A percentile compares a stretch with the other conserved stretches of the same genome.
These are phyloP conservation scores for Aspergillus asperescens DNA, from an alignment of 495 filamentous ascomycete species.

Conservation along the genomic window DNA sequence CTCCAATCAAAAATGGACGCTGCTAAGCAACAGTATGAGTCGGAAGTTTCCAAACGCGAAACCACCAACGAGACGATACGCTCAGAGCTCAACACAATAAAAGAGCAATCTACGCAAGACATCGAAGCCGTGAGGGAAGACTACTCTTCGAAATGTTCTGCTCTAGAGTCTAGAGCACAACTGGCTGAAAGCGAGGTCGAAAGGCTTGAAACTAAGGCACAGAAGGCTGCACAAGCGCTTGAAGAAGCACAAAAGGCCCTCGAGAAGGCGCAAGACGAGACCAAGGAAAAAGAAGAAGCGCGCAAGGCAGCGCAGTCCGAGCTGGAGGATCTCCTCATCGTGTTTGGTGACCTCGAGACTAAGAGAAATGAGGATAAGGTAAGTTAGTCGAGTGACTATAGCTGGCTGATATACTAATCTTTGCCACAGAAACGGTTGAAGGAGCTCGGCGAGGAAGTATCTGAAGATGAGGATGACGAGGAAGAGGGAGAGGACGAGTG, in stretches of 20 bases:
- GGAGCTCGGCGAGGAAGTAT: constrained; percentile 65
- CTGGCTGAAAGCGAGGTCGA: constrained; percentile 42
- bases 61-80: constrained; percentile 50
- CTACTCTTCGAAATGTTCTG: constrained; percentile 43
- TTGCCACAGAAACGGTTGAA: constrained; percentile 59
- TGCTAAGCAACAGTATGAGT: constrained; percentile 49
- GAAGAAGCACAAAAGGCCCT: constrained; percentile 20
- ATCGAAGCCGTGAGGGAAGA: constrained; percentile 54
- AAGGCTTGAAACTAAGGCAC: constrained; percentile 19
- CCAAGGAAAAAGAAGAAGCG: constrained; percentile 56
- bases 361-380: constrained; percentile 79
- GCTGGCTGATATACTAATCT: constrained; percentile 24
- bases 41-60: constrained; percentile 53
- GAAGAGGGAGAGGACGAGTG: constrained; percentile 55
- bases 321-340: constrained; percentile 78
- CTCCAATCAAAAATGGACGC: constrained; percentile 55
- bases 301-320: constrained; percentile 61
- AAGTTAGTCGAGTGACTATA: constrained; percentile 21
- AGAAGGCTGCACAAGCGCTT: constrained; percentile 19
- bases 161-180: constrained; percentile 42
- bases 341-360: constrained; percentile 85
- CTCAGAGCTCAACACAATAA: constrained; percentile 51
- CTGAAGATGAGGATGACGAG: constrained; percentile 73
- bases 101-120: constrained; percentile 48
- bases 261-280: constrained; percentile 15